Evolutionary conservation across 352 stramenopile species (phyloP), one percentile per base, ranked within the genome.

Genomic region (Pythium periplocum): DNA sequence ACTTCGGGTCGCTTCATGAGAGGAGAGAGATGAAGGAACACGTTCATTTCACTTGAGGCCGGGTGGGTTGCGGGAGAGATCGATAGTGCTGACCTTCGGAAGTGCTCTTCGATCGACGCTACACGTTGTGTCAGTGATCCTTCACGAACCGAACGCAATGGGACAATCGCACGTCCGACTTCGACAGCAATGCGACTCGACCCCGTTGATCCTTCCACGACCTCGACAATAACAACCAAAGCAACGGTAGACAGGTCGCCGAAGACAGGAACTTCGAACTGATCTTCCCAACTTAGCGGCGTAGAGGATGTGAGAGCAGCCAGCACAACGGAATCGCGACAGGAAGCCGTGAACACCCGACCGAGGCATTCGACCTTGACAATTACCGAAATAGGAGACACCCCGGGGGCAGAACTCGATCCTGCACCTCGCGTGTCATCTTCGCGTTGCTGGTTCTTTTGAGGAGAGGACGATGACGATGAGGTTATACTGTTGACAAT

Each of bases 21-120:
- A 0, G 78, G 78, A 2, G 78, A 89, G 1, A 87, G 46, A 32
- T 87, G 78, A 7, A 86, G 61, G n/a, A 85, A 62, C 4, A 89
- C 47, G 11, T 89, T 75, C 35, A 83, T 45, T 17, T 86, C 78
- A 26, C 71, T 73, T 1, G 48, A 11, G 4, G 41, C 32, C 31
- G n/a, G 54, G 12, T 10, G n/a, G 4, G 33, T n/a, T 39, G 35
- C 9, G 45, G 8, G 11, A 53, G 2, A 3, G 42, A 48, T 11
- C 8, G 17, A 26, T 26, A 41, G 2, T 7, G 26, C 43, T 9
- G 44, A 37, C 45, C 73, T 69, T 12, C 69, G 67, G 40, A 87
- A 89, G 57, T 87, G 74, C 36, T 83, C 65, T 45, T 86, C 69
- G 32, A 89, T 62, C 30, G 40, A 32, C 52, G 57, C 53, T n/a